Percentiles rank a stretch among this genome's conserved stretches.
Evolutionary conservation across 1,139 yeast genomes (phyloP).

Genomic region (Taphrina pruni): DNA sequence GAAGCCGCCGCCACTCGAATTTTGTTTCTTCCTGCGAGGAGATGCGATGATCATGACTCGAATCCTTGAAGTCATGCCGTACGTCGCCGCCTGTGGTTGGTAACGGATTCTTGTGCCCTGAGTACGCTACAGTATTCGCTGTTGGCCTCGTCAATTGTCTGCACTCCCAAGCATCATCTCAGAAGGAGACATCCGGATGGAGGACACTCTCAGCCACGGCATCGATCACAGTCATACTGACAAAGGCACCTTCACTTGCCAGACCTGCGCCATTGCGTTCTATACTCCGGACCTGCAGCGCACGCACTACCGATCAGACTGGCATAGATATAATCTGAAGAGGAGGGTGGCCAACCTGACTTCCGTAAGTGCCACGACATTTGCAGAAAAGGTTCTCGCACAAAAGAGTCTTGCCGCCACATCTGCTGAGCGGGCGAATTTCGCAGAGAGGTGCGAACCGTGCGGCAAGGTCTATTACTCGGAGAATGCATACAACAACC

Average conservation of each 20-base stretch:
- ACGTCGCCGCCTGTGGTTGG: too few species aligned
- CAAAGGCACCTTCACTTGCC: slow-evolving; percentile 62
- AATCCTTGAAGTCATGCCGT: too few species aligned
- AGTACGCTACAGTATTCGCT: too few species aligned
- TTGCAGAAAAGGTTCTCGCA: slow-evolving; percentile 73
- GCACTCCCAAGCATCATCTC: too few species aligned
- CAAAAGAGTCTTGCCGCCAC: slow-evolving; percentile 54
- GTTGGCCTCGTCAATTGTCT: too few species aligned
- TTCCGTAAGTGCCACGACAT: slow-evolving; percentile 77
- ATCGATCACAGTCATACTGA: slow-evolving; percentile 20
- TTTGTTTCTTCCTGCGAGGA: not conserved
- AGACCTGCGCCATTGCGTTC: slow-evolving; percentile 82
- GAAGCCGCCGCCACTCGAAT: not conserved
- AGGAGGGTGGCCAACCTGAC: slow-evolving; percentile 86
- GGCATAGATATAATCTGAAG: slow-evolving; percentile 93
- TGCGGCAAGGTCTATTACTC: slow-evolving; percentile 47
- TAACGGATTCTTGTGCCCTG: too few species aligned
- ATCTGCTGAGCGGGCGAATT: slow-evolving; percentile 50
- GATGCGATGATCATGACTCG: slow-evolving; percentile 1
- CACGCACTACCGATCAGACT: slow-evolving; percentile 91
- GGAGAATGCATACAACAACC: slow-evolving; percentile 47
- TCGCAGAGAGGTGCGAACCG: slow-evolving; percentile 44
- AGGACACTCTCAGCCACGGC: slow-evolving; percentile 24
- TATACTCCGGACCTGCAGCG: slow-evolving; percentile 81
- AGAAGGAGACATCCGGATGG: slow-evolving; percentile 1